Conservation (phyloP, 2,329 filamentous ascomycete species). For the Fusarium penzigii region DNA sequence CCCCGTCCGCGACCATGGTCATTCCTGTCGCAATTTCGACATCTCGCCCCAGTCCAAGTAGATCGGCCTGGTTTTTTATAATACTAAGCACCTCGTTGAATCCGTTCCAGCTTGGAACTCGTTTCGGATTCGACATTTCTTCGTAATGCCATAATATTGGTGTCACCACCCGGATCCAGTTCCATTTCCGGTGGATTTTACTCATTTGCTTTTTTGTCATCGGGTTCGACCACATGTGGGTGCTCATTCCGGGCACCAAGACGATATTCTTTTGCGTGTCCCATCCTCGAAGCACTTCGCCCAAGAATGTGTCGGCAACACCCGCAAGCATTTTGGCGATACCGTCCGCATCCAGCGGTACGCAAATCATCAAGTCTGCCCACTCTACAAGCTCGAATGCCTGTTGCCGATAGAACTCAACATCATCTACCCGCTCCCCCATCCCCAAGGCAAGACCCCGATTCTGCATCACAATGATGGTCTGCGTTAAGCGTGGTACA, state of each 20-base stretch:
- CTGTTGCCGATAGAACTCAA: conserved; percentile 52
- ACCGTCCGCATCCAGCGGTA: conserved; percentile 81
- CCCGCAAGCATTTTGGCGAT: conserved; percentile 87
- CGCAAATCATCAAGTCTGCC: conserved; percentile 84
- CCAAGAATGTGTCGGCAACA: conserved; percentile 75
- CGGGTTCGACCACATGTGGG: conserved; percentile 86
- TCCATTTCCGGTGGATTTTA: conserved; percentile 82
- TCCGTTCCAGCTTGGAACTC: conserved; percentile 60
- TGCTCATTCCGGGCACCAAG: conserved; percentile 85
- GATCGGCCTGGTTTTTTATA: conserved; percentile 75
- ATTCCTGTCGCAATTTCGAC: conserved; percentile 56
- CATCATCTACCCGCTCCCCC: conserved; percentile 43
- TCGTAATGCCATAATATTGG: conserved; percentile 84
- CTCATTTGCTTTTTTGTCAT: conserved; percentile 84
- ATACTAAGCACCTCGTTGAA: conserved; percentile 73
- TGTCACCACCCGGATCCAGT: conserved; percentile 79
- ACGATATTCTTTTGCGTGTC: conserved; percentile 82
- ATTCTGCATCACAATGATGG: conserved; percentile 62
- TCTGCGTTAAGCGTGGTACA: conserved; percentile 62
- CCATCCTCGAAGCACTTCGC: conserved; percentile 84
- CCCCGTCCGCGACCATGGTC: conserved; percentile 35
- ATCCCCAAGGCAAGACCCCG: conserved; percentile 39
- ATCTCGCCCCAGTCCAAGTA: conserved; percentile 72
- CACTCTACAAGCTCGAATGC: conserved; percentile 75
- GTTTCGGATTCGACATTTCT: conserved; percentile 48